Evolutionary conservation across 31 red algal species (phyloP).

Genomic region (Endocladia muricata): DNA sequence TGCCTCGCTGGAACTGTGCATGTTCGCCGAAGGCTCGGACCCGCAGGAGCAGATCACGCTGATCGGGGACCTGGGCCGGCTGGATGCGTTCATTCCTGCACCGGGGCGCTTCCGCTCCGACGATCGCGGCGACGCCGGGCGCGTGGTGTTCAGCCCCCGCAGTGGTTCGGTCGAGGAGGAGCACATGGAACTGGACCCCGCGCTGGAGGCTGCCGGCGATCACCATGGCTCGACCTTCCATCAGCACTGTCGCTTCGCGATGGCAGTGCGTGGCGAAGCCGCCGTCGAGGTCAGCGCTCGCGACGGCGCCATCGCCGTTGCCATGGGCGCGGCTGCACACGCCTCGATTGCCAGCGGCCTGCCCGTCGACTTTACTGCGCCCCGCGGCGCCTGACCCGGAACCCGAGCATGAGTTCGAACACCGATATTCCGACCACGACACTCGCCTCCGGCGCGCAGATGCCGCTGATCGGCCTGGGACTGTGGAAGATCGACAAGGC

Average conservation of each 20-base stretch:
- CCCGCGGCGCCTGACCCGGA: too few relatives aligned
- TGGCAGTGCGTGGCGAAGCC: slow-evolving; percentile 1
- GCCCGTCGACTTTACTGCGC: too few relatives aligned
- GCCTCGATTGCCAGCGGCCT: neutral
- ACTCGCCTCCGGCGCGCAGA: neutral
- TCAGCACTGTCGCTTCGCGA: slow-evolving; percentile 1
- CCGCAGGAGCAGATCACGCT: slow-evolving; percentile 25
- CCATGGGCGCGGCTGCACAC: slow-evolving; percentile 32
- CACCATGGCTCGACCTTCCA: slow-evolving; percentile 25
- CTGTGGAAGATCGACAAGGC: slow-evolving; percentile 82
- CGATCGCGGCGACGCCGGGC: neutral
- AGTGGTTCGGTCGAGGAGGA: neutral
- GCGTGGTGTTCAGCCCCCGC: slow-evolving; percentile 2
- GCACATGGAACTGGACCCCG: slow-evolving; percentile 13
- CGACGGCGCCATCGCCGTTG: slow-evolving; percentile 20
- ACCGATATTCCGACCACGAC: neutral
- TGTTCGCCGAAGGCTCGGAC: slow-evolving; percentile 30
- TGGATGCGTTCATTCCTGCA: slow-evolving; percentile 17
- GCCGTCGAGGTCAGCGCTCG: neutral
- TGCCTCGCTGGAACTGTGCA: slow-evolving; percentile 36
- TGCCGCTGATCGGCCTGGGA: slow-evolving; percentile 59
- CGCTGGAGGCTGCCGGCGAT: too few relatives aligned
- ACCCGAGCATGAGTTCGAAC: too few relatives aligned
- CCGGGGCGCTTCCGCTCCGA: neutral
- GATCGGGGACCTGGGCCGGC: neutral